Evolutionary conservation across 2,329 filamentous ascomycete genomes (phyloP), one percentile per base, ranked within the genome.

Genomic region (Aspergillus pseudoglaucus): DNA sequence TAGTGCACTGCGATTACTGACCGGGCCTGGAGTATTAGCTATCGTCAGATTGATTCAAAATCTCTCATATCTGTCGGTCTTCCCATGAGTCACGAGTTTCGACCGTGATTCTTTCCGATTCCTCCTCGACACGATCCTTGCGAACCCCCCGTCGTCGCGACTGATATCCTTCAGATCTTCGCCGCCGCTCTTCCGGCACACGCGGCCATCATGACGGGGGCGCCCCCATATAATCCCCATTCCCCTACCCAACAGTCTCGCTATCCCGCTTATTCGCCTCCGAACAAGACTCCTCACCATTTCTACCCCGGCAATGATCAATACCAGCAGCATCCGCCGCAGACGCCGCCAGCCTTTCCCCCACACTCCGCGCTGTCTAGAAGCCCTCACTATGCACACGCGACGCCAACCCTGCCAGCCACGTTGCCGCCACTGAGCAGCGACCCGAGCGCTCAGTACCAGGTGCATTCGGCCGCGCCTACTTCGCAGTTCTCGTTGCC

Each of bases 171-270:
- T 51, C 22, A 40, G 56, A 43, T 32, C 40, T 52, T 54, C 52
- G 52, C 55, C 58, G 59, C 59, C 57, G 60, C 62, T 56, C 53
- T 52, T 50, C 53, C 58, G 52, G 53, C 54, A 59, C 56, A 60
- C 58, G 58, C 60, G 59, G 59, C 58, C 65, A 67, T 56, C 59
- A 72, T 72, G 69, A 64, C 69, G 52, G 69, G 69, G 55, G 66
- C 63, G 64, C 69, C 70, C 54, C 70, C 71, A 50, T 73, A 69
- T 55, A 67, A 68, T 57, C 62, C 67, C 50, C 70, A 70, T 57
- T 74, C 71, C 55, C 70, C 71, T 48, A 68, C 70, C 49, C 69
- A 72, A 56, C 69, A 71, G 57, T 60, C 65, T 48, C 66, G 64
- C 47, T 70, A 65, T 56, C 61, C 67, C 50, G 61, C 61, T 48